A percentile compares a stretch with the other conserved stretches of the same genome.
Evolutionary conservation across 2,329 filamentous ascomycete genomes (phyloP).

Genomic region (Apiospora malaysiana): DNA sequence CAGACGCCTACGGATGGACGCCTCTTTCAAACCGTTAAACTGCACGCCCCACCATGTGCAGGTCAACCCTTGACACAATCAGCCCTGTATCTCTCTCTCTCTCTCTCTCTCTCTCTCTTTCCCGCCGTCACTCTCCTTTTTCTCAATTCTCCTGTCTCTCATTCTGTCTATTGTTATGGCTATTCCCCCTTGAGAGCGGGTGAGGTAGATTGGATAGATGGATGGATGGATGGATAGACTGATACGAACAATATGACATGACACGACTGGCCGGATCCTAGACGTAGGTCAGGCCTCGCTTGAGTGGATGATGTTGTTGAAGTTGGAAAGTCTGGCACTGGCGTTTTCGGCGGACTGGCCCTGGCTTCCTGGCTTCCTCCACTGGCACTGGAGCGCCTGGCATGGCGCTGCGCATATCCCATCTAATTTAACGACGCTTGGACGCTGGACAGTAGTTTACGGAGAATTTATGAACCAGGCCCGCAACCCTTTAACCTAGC

Average conservation of each 20-base stretch:
- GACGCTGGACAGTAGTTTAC: constrained; percentile 14
- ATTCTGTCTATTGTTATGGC: not conserved
- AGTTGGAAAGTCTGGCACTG: not conserved
- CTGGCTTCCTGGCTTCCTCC: constrained; percentile 15
- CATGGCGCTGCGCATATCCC: constrained; percentile 19
- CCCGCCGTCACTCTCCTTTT: not conserved
- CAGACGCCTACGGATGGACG: constrained; percentile 11
- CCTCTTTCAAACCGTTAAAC: constrained; percentile 16
- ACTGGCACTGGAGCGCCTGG: not conserved
- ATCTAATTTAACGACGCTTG: constrained; percentile 19
- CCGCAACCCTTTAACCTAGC: constrained; percentile 18
- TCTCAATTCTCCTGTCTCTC: not conserved
- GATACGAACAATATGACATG: not conserved
- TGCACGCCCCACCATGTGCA: constrained; percentile 18
- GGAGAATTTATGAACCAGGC: constrained; percentile 22
- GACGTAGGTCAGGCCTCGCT: not conserved
- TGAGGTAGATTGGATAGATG: not conserved
- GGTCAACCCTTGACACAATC: constrained; percentile 11
- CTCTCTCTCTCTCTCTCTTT: not conserved
- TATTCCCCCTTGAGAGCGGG: not conserved
- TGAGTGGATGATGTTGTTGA: not conserved
- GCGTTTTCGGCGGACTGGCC: constrained; percentile 4
- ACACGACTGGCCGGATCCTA: not conserved
- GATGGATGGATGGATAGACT: not conserved
- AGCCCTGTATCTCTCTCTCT: not conserved